Percentiles rank a stretch among this genome's conserved stretches.
phyloP scores from a whole-genome alignment of 257 asterid genomes.

The Gardenia jasminoides region DNA sequence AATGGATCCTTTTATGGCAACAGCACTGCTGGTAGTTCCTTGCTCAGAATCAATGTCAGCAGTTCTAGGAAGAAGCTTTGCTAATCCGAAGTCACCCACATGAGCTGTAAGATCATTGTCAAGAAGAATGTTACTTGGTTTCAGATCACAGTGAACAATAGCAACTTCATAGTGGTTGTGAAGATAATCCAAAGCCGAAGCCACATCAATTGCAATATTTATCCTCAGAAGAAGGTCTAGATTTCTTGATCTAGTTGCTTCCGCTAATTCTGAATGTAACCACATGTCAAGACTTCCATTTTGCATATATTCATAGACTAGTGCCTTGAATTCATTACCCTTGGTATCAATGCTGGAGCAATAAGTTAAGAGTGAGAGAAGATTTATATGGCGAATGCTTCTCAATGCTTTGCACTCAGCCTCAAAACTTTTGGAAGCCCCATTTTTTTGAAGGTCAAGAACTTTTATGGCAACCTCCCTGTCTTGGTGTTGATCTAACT shows the following conservation, averaged over 20 bases:
- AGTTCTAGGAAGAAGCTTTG: neutral
- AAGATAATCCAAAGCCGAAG: conserved; percentile 18
- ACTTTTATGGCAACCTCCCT: too few relatives aligned
- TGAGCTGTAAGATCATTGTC: too few relatives aligned
- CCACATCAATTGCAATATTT: conserved; percentile 19
- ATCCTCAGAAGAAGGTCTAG: conserved; percentile 10
- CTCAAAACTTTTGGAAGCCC: too few relatives aligned
- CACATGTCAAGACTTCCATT: conserved; percentile 18
- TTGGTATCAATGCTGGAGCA: conserved; percentile 15
- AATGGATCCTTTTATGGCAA: conserved; percentile 14
- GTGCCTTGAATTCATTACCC: conserved; percentile 20
- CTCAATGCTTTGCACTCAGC: too few relatives aligned
- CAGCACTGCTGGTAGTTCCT: conserved; percentile 2
- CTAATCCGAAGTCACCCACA: neutral
- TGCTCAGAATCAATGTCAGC: neutral
- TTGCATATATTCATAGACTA: conserved; percentile 20
- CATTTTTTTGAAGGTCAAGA: too few relatives aligned
- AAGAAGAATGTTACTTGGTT: too few relatives aligned
- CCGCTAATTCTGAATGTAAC: conserved; percentile 9
- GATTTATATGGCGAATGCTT: too few relatives aligned
- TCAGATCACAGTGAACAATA: conserved; percentile 15
- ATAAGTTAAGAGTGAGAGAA: conserved; percentile 10
- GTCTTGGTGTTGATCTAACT: too few relatives aligned
- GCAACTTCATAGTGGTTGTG: conserved; percentile 17
- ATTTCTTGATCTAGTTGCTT: neutral